A percentile compares a stretch with the other conserved stretches of the same genome.
phyloP scores from a whole-genome alignment of 1,284 basidiomycete genomes.

The Xerocomus nothofagi region DNA sequence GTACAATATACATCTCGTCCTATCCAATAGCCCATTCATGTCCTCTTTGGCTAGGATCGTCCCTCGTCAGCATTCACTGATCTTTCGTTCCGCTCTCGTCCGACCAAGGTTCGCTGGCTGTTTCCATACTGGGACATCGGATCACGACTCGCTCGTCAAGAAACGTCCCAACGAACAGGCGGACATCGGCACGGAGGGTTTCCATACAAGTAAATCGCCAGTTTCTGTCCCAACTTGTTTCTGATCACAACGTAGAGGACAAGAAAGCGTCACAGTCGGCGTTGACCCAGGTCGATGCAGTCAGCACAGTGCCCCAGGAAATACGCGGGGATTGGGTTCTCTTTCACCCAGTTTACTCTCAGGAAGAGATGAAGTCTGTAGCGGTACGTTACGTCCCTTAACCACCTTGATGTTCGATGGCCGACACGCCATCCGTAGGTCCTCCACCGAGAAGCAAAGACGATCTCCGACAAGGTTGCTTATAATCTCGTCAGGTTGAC shows the following conservation, averaged over 20 bases:
- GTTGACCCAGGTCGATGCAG: slow-evolving; percentile 32
- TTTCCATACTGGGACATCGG: slow-evolving; percentile 29
- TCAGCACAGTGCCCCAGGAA: slow-evolving; percentile 46
- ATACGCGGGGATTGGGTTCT: slow-evolving; percentile 78
- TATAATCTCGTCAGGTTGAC: slow-evolving; percentile 58
- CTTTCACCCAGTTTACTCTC: slow-evolving; percentile 79
- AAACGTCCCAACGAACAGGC: slow-evolving; percentile 27
- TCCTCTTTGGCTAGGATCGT: slow-evolving; percentile 19
- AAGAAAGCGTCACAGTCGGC: slow-evolving; percentile 15
- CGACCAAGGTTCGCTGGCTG: slow-evolving; percentile 3
- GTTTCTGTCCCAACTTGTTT: not conserved
- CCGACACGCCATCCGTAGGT: slow-evolving; percentile 46
- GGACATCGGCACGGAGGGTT: slow-evolving; percentile 30
- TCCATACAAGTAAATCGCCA: slow-evolving; percentile 26
- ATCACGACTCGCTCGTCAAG: slow-evolving; percentile 26
- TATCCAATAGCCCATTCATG: slow-evolving; percentile 19
- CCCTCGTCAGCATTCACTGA: slow-evolving; percentile 9
- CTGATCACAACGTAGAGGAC: slow-evolving; percentile 28
- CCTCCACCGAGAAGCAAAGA: slow-evolving; percentile 66
- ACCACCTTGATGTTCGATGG: not conserved
- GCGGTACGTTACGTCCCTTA: slow-evolving; percentile 44
- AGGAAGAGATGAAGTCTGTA: slow-evolving; percentile 77
- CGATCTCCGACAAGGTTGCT: slow-evolving; percentile 73
- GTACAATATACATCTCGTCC: slow-evolving; percentile 1
- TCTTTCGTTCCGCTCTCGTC: slow-evolving; percentile 13